Percentiles rank a stretch among this genome's conserved stretches.
These are phyloP conservation scores for Boletus speciosus DNA, from an alignment of 768 basidiomycete species.

Conservation along the genomic window DNA sequence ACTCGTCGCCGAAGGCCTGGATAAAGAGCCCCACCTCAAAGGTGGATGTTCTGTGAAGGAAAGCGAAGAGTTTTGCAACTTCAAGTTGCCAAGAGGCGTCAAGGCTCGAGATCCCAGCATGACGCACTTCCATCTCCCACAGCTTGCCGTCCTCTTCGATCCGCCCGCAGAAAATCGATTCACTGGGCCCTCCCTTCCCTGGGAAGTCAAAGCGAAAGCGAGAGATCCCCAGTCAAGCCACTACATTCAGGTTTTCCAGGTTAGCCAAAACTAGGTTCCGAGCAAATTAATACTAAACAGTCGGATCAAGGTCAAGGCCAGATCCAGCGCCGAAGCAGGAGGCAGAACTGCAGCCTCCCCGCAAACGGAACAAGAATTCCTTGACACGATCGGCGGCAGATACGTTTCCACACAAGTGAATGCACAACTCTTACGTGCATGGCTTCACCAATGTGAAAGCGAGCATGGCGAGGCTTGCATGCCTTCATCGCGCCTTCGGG, in stretches of 20 bases:
- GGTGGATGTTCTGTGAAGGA: slow-evolving; percentile 5
- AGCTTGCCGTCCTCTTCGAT: slow-evolving; percentile 5
- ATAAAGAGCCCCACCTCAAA: slow-evolving; percentile 6
- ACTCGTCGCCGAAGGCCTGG: slow-evolving; percentile 11
- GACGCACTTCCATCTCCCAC: slow-evolving; percentile 16
- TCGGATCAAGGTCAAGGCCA: slow-evolving; percentile 5
- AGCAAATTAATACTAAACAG: neutral
- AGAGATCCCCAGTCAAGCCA: neutral
- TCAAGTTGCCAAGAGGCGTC: slow-evolving; percentile 1
- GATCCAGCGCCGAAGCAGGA: neutral
- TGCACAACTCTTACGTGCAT: slow-evolving; percentile 6
- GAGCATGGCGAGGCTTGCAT: slow-evolving; percentile 8
- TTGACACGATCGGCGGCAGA: slow-evolving; percentile 10
- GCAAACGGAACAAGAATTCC: neutral
- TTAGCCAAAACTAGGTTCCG: neutral
- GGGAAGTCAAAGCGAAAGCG: slow-evolving; percentile 1
- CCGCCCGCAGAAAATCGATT: neutral
- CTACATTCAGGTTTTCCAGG: slow-evolving; percentile 9
- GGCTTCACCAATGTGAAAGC: slow-evolving; percentile 16
- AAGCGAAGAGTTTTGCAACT: slow-evolving; percentile 1
- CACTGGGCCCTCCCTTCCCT: slow-evolving; percentile 4
- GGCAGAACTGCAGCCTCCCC: neutral
- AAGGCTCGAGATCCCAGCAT: neutral
- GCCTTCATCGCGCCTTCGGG: neutral
- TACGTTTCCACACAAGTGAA: neutral